phyloP scores from a whole-genome alignment of 768 basidiomycete genomes.

The Cystobasidium ongulense region DNA sequence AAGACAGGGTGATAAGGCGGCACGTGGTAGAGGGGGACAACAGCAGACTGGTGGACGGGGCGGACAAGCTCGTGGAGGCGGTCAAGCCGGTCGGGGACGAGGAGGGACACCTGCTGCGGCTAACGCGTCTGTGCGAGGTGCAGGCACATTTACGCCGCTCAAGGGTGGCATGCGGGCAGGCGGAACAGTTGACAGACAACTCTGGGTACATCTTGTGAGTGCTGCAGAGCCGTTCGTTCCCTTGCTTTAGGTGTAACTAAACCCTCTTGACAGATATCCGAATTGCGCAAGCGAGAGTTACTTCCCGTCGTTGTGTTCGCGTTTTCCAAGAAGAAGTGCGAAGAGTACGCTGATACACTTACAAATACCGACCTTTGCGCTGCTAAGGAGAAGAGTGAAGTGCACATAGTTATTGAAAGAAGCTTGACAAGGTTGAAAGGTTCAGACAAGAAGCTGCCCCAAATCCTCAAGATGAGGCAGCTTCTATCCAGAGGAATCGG shows the following conservation, averaged over 20 bases:
- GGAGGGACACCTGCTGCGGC: slow-evolving; percentile 45
- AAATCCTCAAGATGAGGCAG: slow-evolving; percentile 82
- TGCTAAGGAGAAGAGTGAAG: slow-evolving; percentile 88
- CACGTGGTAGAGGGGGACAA: slow-evolving; percentile 50
- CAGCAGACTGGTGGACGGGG: slow-evolving; percentile 32
- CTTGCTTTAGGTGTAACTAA: too few species aligned
- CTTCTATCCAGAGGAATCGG: slow-evolving; percentile 87
- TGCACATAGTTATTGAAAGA: slow-evolving; percentile 87
- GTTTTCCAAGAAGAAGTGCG: slow-evolving; percentile 91
- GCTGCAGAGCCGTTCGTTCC: too few species aligned
- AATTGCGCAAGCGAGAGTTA: slow-evolving; percentile 73
- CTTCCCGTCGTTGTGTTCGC: slow-evolving; percentile 95
- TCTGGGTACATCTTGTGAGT: slow-evolving; percentile 82
- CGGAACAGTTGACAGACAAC: slow-evolving; percentile 61
- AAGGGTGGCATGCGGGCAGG: slow-evolving; percentile 8
- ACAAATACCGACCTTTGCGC: slow-evolving; percentile 80
- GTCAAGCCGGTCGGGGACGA: not conserved
- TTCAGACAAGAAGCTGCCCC: slow-evolving; percentile 82
- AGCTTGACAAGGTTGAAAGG: slow-evolving; percentile 86
- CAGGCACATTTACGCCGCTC: slow-evolving; percentile 19
- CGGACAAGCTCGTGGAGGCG: not conserved
- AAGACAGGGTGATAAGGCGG: slow-evolving; percentile 44
- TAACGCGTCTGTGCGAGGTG: slow-evolving; percentile 27
- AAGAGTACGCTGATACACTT: slow-evolving; percentile 86
- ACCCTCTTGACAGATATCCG: slow-evolving; percentile 42